Conservation (phyloP, 306 rosid species). For the Prinsepia uniflora region DNA sequence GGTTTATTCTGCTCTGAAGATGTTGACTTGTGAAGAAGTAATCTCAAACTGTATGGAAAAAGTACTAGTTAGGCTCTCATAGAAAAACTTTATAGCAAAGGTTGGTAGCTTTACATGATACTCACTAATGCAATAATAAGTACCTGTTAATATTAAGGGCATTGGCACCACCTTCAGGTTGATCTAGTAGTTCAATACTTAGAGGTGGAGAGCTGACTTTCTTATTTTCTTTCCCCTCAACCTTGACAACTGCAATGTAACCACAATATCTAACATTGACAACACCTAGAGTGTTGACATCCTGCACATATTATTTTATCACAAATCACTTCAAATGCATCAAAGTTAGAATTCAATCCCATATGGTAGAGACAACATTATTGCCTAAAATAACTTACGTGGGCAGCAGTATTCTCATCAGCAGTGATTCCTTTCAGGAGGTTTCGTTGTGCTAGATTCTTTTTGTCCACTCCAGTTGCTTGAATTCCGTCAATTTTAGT, state of each 20-base stretch:
- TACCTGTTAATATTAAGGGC: constrained; percentile 93
- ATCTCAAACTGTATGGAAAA: constrained; percentile 68
- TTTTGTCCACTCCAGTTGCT: constrained; percentile 59
- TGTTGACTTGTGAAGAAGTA: constrained; percentile 65
- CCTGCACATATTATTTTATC: constrained; percentile 52
- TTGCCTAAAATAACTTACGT: constrained; percentile 53
- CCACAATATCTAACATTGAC: constrained; percentile 83
- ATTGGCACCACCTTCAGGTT: constrained; percentile 92
- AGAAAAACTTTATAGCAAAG: neutral
- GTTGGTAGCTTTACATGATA: neutral
- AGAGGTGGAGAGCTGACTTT: constrained; percentile 44
- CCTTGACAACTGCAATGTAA: constrained; percentile 68
- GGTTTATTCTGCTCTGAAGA: constrained; percentile 56
- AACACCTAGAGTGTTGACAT: constrained; percentile 72
- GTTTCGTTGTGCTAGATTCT: constrained; percentile 68
- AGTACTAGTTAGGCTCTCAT: constrained; percentile 19
- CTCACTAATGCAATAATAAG: constrained; percentile 3
- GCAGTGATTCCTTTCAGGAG: constrained; percentile 94
- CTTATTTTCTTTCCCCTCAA: constrained; percentile 49
- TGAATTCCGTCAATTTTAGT: constrained; percentile 87
- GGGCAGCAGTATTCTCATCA: constrained; percentile 97
- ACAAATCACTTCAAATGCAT: constrained; percentile 24
- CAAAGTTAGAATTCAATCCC: constrained; percentile 5
- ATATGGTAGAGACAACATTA: constrained; percentile 10
- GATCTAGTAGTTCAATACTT: constrained; percentile 63